A percentile compares a stretch with the other conserved stretches of the same genome.
These are phyloP conservation scores for Aspergillus funiculosus DNA, from an alignment of 495 filamentous ascomycete genomes.

Conservation along the genomic window DNA sequence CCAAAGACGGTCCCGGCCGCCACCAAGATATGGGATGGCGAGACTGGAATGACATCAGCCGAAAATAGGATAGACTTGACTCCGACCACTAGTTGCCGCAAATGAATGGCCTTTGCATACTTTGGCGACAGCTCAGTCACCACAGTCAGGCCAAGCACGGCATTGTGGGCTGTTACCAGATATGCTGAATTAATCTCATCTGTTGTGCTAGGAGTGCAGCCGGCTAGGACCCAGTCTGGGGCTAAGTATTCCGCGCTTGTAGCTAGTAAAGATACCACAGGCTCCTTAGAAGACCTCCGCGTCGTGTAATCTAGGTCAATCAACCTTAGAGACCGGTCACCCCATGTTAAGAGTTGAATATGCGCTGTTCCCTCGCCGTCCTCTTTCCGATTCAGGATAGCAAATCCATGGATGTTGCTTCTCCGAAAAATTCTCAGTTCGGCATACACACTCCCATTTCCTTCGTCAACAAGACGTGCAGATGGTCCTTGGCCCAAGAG, in stretches of 20 bases:
- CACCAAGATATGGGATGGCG: slow-evolving; percentile 56
- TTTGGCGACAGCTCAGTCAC: slow-evolving; percentile 11
- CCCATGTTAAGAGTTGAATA: slow-evolving; percentile 59
- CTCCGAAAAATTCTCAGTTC: slow-evolving; percentile 33
- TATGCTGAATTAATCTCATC: slow-evolving; percentile 22
- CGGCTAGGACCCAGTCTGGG: slow-evolving; percentile 81
- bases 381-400: slow-evolving; percentile 20
- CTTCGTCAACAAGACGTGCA: slow-evolving; percentile 34
- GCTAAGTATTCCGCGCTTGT: slow-evolving; percentile 38
- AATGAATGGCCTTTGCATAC: slow-evolving; percentile 26
- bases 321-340: slow-evolving; percentile 65
- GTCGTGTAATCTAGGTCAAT: slow-evolving; percentile 36
- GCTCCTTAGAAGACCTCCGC: slow-evolving; percentile 16
- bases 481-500: slow-evolving; percentile 41
- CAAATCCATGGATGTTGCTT: slow-evolving; percentile 42
- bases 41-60: slow-evolving; percentile 62
- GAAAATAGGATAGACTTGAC: slow-evolving; percentile 86
- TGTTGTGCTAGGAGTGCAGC: slow-evolving; percentile 33
- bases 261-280: slow-evolving; percentile 11
- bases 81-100: slow-evolving; percentile 52
- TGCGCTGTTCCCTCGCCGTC: slow-evolving; percentile 19
- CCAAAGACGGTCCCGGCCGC: slow-evolving; percentile 91
- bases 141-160: slow-evolving; percentile 47
- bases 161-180: slow-evolving; percentile 83
- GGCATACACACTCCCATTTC: slow-evolving; percentile 27